Evolutionary conservation across 148 eudicot genomes (phyloP), one percentile per base, ranked within the genome.

Genomic region (Vaccinium vitisidaea): DNA sequence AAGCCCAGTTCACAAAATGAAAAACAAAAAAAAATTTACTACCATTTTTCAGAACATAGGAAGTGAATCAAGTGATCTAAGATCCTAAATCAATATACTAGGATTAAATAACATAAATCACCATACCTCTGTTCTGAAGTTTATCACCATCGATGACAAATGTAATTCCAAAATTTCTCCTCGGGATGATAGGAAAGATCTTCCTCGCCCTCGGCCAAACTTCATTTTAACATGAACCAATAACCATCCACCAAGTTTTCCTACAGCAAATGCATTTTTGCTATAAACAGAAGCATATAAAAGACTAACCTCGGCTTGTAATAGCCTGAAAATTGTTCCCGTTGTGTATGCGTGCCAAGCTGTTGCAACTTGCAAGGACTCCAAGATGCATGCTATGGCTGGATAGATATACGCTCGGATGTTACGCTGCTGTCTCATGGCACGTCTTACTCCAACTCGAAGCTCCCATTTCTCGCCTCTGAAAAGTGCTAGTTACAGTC

Each of bases 371-470:
- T 32, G 36, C 36, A 32, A 32, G 92, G 67, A 97, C 98, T n/a
- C 99, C 98, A 80, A 97, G 96, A 89, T 97, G 99, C 99, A 97
- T 97, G 89, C 96, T 97, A 80, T 97, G 98, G 88, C 99, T 95
- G 25, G 99, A 97, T 91, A 97, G 75, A 97, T 98, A 2, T 98
- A 97, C 52, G 99, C 94, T 32, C 98, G 98, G 85, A 92, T 93
- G 69, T 89, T 89, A 63, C 90, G 90, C 89, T 93, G 98, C 81
- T 93, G 99, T 88, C 98, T 93, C 97, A 95, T 88, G 83, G 98
- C 98, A 80, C 98, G 98, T 81, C 99, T 91, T 30, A 97, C 99
- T 56, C 99, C 99, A 73, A 95, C 99, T 86, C 99, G 98, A 52
- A 97, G 97, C 79, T 97, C 98, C 69, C 98, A 95, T 83, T 95